Conservation (phyloP, 2,329 filamentous ascomycete genomes). For the Ophiostoma novo-ulmi region DNA sequence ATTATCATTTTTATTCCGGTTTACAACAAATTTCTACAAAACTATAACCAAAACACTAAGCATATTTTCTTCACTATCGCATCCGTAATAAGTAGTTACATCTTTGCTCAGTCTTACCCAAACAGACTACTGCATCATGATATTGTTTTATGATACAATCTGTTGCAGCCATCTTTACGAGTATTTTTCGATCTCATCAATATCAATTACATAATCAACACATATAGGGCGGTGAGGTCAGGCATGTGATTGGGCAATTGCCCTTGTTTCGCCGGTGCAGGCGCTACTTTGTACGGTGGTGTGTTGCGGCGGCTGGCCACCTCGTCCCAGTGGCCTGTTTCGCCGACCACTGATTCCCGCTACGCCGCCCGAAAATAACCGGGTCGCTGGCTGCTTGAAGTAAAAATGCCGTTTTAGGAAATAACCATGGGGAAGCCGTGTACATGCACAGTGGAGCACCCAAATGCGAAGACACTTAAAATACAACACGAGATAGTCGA, state of each 20-base stretch:
- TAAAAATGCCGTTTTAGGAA: slow-evolving; percentile 23
- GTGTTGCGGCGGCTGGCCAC: slow-evolving; percentile 8
- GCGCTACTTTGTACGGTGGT: not conserved
- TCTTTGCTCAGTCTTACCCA: no score
- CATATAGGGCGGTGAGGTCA: not conserved
- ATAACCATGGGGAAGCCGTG: slow-evolving; percentile 16
- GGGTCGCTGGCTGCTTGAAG: slow-evolving; percentile 19
- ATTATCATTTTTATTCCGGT: no score
- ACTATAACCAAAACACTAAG: no score
- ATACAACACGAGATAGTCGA: not conserved
- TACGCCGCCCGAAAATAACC: slow-evolving; percentile 21
- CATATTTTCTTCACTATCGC: no score
- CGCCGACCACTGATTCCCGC: not conserved
- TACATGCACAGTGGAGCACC: slow-evolving; percentile 13
- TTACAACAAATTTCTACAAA: no score
- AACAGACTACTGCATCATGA: not conserved
- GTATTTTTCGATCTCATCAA: not conserved
- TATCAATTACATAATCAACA: not conserved
- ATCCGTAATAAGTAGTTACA: no score
- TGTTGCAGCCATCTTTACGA: no score
- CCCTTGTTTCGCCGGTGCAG: not conserved
- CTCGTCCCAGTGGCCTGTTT: slow-evolving; percentile 6
- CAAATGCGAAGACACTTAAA: not conserved
- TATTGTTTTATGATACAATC: not conserved
- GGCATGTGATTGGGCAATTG: slow-evolving; percentile 3